phyloP scores from a whole-genome alignment of 2,329 filamentous ascomycete genomes.

The Botrytis hyacinthi region DNA sequence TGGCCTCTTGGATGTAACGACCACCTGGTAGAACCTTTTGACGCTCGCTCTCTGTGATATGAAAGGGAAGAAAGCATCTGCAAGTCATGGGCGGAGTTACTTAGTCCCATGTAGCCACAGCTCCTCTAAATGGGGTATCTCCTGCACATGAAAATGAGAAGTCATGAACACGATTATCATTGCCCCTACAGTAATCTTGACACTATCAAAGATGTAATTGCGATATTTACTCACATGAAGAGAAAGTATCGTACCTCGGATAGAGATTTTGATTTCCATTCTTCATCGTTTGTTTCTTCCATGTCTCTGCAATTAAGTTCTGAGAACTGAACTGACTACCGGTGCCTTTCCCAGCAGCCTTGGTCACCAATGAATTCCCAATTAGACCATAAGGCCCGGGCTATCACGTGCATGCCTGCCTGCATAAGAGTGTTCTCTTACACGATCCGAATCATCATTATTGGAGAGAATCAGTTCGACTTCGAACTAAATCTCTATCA shows the following conservation, averaged over 20 bases:
- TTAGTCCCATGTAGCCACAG: background rate
- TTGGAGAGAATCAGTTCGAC: background rate
- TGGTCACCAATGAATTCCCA: background rate
- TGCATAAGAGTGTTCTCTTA: background rate
- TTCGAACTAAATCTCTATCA: background rate
- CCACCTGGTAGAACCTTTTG: background rate
- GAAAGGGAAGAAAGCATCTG: background rate
- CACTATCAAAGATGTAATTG: background rate
- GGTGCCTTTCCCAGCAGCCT: background rate
- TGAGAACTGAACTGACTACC: background rate
- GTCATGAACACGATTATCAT: background rate
- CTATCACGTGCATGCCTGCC: background rate
- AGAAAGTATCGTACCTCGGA: background rate
- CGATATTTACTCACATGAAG: background rate
- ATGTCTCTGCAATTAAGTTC: background rate
- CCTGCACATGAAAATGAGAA: background rate
- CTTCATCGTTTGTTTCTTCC: background rate
- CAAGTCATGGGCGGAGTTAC: background rate
- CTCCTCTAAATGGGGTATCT: background rate
- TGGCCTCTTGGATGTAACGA: background rate
- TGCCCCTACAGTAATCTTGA: background rate
- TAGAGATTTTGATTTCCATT: background rate
- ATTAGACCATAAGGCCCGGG: background rate
- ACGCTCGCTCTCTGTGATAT: background rate
- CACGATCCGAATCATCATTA: background rate